Evolutionary conservation across 352 stramenopile species (phyloP).

Genomic region (Halophytophthora polymorphica): DNA sequence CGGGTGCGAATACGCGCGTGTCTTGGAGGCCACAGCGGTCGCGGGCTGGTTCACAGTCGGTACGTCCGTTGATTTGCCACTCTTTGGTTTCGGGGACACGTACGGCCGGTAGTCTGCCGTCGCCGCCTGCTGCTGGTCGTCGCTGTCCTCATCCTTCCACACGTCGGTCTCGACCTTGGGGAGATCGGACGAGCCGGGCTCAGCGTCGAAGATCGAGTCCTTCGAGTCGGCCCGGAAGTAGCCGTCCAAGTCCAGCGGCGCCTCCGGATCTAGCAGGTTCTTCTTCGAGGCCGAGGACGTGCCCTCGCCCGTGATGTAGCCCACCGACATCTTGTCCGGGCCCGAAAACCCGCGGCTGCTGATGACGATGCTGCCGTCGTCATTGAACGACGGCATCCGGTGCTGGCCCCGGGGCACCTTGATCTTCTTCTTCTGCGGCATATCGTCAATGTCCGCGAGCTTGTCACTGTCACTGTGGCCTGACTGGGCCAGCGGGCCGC

Average conservation of each 20-base stretch:
- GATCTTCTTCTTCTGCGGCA: conserved; percentile 83
- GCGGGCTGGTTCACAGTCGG: conserved; percentile 21
- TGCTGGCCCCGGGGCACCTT: conserved; percentile 47
- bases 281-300: conserved; percentile 32
- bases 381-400: conserved; percentile 30
- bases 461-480: conserved; percentile 41
- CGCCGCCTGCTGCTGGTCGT: conserved; percentile 24
- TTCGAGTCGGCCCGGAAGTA: conserved; percentile 54
- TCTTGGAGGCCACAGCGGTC: conserved; percentile 23
- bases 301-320: conserved; percentile 35
- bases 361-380: conserved; percentile 19
- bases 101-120: conserved; percentile 47
- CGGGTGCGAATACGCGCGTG: conserved; percentile 3
- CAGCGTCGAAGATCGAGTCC: conserved; percentile 45
- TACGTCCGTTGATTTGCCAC: conserved; percentile 13
- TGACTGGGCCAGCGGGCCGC: conserved; percentile 25
- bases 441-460: conserved; percentile 38
- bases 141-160: conserved; percentile 34
- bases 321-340: conserved; percentile 7
- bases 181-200: conserved; percentile 28
- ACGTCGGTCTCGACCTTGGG: conserved; percentile 24
- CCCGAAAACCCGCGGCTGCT: conserved; percentile 13
- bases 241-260: conserved; percentile 36
- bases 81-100: conserved; percentile 54
- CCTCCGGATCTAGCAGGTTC: conserved; percentile 21